Base-by-base conservation (phyloP, 2,329 filamentous ascomycete species). In the Fusarium nurragi region DNA sequence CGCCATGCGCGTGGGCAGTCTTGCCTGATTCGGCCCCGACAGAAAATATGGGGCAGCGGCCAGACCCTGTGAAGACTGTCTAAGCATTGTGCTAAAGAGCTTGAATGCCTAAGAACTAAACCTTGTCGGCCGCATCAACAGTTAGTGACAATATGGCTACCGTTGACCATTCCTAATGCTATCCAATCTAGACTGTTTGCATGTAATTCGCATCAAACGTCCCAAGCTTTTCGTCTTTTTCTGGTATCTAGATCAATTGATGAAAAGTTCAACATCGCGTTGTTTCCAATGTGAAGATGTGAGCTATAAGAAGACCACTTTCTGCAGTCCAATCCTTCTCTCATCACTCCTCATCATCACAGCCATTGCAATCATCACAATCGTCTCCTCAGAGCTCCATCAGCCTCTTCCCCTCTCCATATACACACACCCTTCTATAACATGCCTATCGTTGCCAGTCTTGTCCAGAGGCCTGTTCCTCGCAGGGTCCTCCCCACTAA, bases 401-500 rank as follows among this genome's bases (percentile, higher is more conserved):
- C 14, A n/a, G 8, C 18, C 13, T 28, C 13, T 13, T 8, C 8
- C 7, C 13, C 21, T 21, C 22, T 46, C 13, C 37, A 4, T 8
- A 37, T 23, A 9, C 26, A 30, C 23, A 36, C 19, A 39, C 16
- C 23, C 25, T n/a, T 25, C 14, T 6, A 28, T 19, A 22, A 18
- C n/a, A 60, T 60, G 55, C 57, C 57, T 60, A 28, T 60, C 30
- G 28, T 26, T 43, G 36, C 57, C 47, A 54, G 23, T 18, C 16
- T 43, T 2, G 25, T 48, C 19, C 41, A 54, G 4, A 44, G 57
- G 30, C 19, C 41, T 43, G n/a, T 41, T 19, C 41, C 48, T 36
- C 48, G 26, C 37, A 60, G 43, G 37, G 48, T 18, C 5, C 13
- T 38, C n/a, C 13, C 41, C 30, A 32, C 18, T 13, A 25, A 54